Base-by-base conservation (phyloP, 495 filamentous ascomycete species). In the Trypethelium eluteriae region DNA sequence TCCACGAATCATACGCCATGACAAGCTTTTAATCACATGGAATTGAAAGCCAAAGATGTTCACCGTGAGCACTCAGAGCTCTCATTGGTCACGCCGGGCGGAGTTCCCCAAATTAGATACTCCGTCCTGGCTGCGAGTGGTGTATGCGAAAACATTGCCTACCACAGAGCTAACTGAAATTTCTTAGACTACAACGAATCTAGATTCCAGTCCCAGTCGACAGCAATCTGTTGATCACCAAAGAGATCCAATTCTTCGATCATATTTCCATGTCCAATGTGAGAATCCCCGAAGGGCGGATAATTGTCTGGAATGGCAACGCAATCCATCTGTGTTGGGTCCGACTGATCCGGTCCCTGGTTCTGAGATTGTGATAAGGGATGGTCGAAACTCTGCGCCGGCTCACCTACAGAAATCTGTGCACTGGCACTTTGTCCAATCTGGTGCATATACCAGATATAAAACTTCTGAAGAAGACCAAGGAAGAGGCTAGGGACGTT, bases 401-500 rank as follows among this genome's bases (percentile, higher is more conserved):
- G 41, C 14, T 44, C 41, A 7, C 41, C 41, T 7, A 44, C 41
- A 7, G 41, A 44, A 7, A 14, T 44, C 14, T 7, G 7, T 44
- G 14, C 14, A 14, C 41, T 44, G 14, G 7, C 14, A 14, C 7
- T 44, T 14, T 44, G 41, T 14, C 41, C 41, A 7, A 14, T 44
- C 41, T 44, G 41, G 6, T 44, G 41, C 41, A 44, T 7, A 1
- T 44, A 44, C 41, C 41, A 44, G 14, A 7, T 1, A 44, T 44
- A 1, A 14, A 44, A 44, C 14, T 44, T 44, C 14, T 44, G 6
- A 14, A 71, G 56, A 53, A 71, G 59, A 36, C 65, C 69, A 16
- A 71, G 64, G 46, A 71, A 71, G 53, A 71, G 68, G 1, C 63
- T 61, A 14, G 69, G 69, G 4, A 71, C 67, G 41, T 44, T 44